Conservation (phyloP, 805 yeast genomes). For the Maudiozyma bulderi region DNA sequence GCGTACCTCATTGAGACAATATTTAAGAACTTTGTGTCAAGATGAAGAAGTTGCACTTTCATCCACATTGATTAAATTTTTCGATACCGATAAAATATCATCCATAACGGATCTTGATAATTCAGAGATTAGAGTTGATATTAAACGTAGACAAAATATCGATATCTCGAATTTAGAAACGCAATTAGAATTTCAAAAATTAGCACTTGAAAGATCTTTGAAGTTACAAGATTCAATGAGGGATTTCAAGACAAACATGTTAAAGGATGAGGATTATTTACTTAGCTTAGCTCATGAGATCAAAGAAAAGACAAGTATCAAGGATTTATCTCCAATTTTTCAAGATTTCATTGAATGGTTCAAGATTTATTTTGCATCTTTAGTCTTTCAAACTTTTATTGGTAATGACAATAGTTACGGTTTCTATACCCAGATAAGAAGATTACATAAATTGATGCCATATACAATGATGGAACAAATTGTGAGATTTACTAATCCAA, state of each 20-base stretch:
- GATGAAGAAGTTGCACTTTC: slow-evolving; percentile 49
- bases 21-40: slow-evolving; percentile 43
- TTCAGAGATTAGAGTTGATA: slow-evolving; percentile 34
- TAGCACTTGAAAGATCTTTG: slow-evolving; percentile 49
- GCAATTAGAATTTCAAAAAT: slow-evolving; percentile 64
- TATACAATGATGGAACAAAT: slow-evolving; percentile 69
- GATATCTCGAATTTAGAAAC: slow-evolving; percentile 54
- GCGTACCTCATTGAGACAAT: slow-evolving; percentile 69
- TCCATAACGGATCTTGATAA: slow-evolving; percentile 16
- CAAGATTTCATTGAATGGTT: slow-evolving; percentile 71
- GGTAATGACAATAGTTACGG: slow-evolving; percentile 78
- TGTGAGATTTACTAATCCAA: slow-evolving; percentile 76
- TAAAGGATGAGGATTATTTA: slow-evolving; percentile 46
- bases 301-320: slow-evolving; percentile 41
- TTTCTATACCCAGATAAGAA: slow-evolving; percentile 56
- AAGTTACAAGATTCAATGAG: slow-evolving; percentile 48
- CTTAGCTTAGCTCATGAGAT: slow-evolving; percentile 56
- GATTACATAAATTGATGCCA: slow-evolving; percentile 72
- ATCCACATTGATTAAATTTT: slow-evolving; percentile 43
- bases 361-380: slow-evolving; percentile 73
- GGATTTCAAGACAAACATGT: slow-evolving; percentile 45
- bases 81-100: slow-evolving; percentile 30
- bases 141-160: slow-evolving; percentile 44
- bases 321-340: slow-evolving; percentile 56
- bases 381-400: slow-evolving; percentile 68